Conservation (phyloP, 179 eudicot genomes). For the Beta lomatogona region DNA sequence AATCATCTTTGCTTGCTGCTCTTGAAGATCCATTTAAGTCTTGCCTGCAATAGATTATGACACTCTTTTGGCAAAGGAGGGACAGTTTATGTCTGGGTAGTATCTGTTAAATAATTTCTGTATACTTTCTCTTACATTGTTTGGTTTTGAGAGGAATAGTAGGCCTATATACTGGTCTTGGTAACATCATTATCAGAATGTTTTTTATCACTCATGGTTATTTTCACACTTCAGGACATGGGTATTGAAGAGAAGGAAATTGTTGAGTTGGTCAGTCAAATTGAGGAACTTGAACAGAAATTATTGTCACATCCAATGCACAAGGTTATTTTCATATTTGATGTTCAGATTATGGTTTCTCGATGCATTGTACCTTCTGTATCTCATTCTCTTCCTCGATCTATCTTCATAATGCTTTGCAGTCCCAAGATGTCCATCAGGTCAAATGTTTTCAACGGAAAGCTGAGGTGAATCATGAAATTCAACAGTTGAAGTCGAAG, state of each 20-base stretch:
- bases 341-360: constrained; percentile 13
- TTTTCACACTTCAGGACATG: constrained; percentile 67
- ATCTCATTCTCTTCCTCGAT: background rate
- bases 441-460: constrained; percentile 82
- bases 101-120: background rate
- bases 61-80: background rate
- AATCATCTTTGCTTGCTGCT: background rate
- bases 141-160: background rate
- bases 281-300: constrained; percentile 80
- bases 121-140: background rate
- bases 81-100: background rate
- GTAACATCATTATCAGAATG: background rate
- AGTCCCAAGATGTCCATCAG: constrained; percentile 90
- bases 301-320: constrained; percentile 75
- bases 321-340: constrained; percentile 54
- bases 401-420: constrained; percentile 23
- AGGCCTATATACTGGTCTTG: background rate
- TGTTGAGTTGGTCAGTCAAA: constrained; percentile 76
- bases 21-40: background rate
- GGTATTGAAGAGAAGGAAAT: constrained; percentile 85
- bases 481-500: constrained; percentile 88
- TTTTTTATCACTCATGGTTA: background rate
- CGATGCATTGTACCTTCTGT: background rate
- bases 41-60: background rate
- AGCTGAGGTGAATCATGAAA: constrained; percentile 96